Evolutionary conservation across 768 basidiomycete genomes (phyloP), one percentile per base, ranked within the genome.

Genomic region (Boletus tomentosulus): DNA sequence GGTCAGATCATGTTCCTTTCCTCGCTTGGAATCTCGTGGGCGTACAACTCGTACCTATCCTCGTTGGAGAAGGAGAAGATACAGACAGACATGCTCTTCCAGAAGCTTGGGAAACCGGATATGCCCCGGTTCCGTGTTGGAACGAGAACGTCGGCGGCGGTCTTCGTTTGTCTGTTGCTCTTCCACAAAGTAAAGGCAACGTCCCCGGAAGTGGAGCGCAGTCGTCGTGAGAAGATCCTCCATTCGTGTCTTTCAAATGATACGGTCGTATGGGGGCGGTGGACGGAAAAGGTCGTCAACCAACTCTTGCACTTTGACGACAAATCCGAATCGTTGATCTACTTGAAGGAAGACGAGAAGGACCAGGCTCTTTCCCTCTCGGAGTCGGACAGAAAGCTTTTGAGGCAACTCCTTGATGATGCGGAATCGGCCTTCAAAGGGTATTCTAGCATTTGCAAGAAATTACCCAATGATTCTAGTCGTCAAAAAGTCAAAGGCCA

Each of bases 1-100:
- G 73, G 73, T 4, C 73, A 73, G 43, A 53, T 65, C 44, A 59
- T 74, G 66, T 73, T 73, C 50, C 48, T 69, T n/a, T 13, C 52
- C 13, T 63, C 71, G 6, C 59, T 74, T 42, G 61, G 52, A 1
- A 58, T 58, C 1, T 74, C 73, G 1, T 74, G 71, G 73, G 50
- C 22, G 3, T 71, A 74, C 15, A 22, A 19, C 19, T 39, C 0
- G 24, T 67, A 8, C 44, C 58, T 71, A 2, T 66, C 71, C 7
- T 68, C 65, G 3, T 50, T 76, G 66, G 74, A 78, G 56, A 66
- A 58, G 30, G 59, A 66, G 47, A 63, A 58, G 49, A 55, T 62
- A 43, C 66, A 68, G 46, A 44, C 43, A 5, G 2, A 33, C 0
- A 22, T 66, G 5, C 54, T 70, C 24, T 61, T 56, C 13, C 6